Conservation (phyloP, 495 filamentous ascomycete species). For the Talaromyces adpressus region DNA sequence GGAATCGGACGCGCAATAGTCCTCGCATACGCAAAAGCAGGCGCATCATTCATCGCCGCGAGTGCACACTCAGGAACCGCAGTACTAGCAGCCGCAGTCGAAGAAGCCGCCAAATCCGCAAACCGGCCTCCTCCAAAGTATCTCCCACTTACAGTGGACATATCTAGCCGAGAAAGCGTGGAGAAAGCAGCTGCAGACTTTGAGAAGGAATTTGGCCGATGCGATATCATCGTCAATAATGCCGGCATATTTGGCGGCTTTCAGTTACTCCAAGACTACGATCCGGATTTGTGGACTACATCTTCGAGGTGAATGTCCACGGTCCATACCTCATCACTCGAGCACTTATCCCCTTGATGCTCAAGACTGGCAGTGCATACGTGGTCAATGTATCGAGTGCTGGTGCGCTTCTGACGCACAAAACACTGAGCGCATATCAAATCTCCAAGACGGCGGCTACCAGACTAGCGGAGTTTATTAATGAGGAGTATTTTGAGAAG, state of each 20-base stretch:
- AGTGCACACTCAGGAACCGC: slow-evolving; percentile 34
- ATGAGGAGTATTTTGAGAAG: slow-evolving; percentile 28
- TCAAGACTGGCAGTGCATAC: slow-evolving; percentile 28
- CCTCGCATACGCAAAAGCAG: slow-evolving; percentile 47
- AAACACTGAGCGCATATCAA: slow-evolving; percentile 29
- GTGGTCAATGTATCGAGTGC: slow-evolving; percentile 25
- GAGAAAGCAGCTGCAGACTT: slow-evolving; percentile 34
- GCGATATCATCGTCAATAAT: slow-evolving; percentile 52
- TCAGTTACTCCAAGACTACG: slow-evolving; percentile 29
- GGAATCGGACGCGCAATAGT: slow-evolving; percentile 68
- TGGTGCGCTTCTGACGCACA: slow-evolving; percentile 17
- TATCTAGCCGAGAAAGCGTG: slow-evolving; percentile 30
- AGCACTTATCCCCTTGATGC: slow-evolving; percentile 39
- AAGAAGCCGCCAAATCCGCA: slow-evolving; percentile 26
- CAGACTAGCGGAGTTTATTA: slow-evolving; percentile 35
- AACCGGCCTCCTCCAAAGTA: slow-evolving; percentile 24
- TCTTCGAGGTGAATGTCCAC: slow-evolving; percentile 40
- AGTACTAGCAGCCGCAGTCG: slow-evolving; percentile 23
- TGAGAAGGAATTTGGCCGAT: slow-evolving; percentile 19
- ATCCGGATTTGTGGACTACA: slow-evolving; percentile 39
- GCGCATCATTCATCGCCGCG: slow-evolving; percentile 33
- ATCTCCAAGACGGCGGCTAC: slow-evolving; percentile 30
- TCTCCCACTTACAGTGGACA: slow-evolving; percentile 33
- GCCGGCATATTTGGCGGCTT: slow-evolving; percentile 36
- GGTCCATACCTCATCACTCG: slow-evolving; percentile 37